Base-by-base conservation (phyloP, 176 grass and related monocot species). In the Oryza longistaminata region DNA sequence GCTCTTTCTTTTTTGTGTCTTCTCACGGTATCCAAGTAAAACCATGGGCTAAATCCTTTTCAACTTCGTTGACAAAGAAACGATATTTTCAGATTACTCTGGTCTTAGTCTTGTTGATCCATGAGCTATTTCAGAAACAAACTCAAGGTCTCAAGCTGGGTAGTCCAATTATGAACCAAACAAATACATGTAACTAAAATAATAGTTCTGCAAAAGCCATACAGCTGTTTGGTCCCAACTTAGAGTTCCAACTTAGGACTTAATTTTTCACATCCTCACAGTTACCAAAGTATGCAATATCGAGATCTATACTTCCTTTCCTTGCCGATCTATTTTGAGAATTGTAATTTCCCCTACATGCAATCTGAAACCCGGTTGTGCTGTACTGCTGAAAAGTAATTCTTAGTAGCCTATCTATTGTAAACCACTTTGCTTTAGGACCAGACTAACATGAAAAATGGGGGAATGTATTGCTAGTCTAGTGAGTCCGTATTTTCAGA, bases 1-100 rank as follows among this genome's bases (percentile, higher is more conserved):
- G 11, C 35, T 42, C 72, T 39, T 49, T 11, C 4, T 40, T 66
- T 25, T 82, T 33, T 73, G 5, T 66, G 25, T 65, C 83, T 70
- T 14, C 31, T 87, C 11, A 42, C 16, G 17, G 19, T 75, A 81
- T 81, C 25, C 46, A 43, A 68, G 17, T 86, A 73, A 73, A 79
- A 81, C 11, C 66, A 68, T 80, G 49, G 50, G 5, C 27, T 68
- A 29, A 81, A 29, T 26, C 6, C 31, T 78, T 12, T 69, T 79
- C 6, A n/a, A 22, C 24, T 34, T 83, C 14, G 11, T 80, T 33
- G 34, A 26, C 31, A 53, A 74, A 72, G 7, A 11, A 73, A 24
- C 15, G 1, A 5, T 52, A 29, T 75, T 4, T 7, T 70, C 60
- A 53, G 69, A 44, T 76, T 84, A 34, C 60, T 70, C 40, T 72